A percentile compares a stretch with the other conserved stretches of the same genome.
Conservation (phyloP, 1,284 basidiomycete species). For the Schizophyllum amplum region DNA sequence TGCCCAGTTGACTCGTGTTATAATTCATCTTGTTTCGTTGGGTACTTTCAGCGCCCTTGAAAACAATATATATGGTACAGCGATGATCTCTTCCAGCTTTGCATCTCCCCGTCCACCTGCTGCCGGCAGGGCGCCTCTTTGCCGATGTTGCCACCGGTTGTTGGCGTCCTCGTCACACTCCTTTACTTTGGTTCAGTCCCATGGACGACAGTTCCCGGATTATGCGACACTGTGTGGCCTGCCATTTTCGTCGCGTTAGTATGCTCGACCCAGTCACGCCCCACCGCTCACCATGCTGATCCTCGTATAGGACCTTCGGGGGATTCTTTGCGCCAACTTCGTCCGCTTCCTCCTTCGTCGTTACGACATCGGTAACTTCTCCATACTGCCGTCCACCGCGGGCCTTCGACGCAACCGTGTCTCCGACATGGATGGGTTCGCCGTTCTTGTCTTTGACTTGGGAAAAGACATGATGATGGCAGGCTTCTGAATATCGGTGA, state of each 20-base stretch:
- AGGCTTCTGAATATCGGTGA: background rate
- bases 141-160: too few relatives aligned
- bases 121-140: too few relatives aligned
- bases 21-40: too few relatives aligned
- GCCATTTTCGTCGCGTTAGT: background rate
- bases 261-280: background rate
- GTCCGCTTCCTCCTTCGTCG: slow-evolving; percentile 7
- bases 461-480: background rate
- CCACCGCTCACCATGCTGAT: slow-evolving; percentile 9
- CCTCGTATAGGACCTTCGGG: slow-evolving; percentile 8
- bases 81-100: too few relatives aligned
- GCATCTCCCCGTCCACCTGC: too few relatives aligned
- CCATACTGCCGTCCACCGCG: slow-evolving; percentile 8
- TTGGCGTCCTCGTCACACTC: too few relatives aligned
- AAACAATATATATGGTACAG: too few relatives aligned
- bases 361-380: slow-evolving; percentile 4
- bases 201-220: background rate
- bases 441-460: slow-evolving; percentile 8
- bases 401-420: slow-evolving; percentile 2
- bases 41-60: too few relatives aligned
- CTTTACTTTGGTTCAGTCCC: background rate
- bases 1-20: too few relatives aligned
- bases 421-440: slow-evolving; percentile 7
- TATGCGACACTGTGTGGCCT: background rate
- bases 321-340: slow-evolving; percentile 7